Conservation (phyloP, 1,284 basidiomycete species). For the Marasmius sp. region DNA sequence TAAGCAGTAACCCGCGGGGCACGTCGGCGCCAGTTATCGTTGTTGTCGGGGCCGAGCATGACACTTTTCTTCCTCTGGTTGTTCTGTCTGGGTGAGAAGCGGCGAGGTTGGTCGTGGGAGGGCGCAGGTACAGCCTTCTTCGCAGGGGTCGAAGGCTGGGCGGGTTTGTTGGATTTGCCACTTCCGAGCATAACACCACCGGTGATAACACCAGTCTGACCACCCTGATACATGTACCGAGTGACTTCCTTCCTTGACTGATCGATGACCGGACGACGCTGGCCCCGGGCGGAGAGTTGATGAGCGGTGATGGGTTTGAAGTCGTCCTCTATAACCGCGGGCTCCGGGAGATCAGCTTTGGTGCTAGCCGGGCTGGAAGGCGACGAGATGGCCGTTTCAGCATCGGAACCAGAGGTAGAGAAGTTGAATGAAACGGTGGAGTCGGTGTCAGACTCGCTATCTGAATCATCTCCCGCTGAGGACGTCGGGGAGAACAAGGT, state of each 20-base stretch:
- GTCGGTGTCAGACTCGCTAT: not conserved
- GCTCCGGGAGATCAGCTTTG: not conserved
- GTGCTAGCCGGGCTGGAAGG: not conserved
- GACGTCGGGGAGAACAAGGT: not conserved
- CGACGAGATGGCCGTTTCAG: not conserved
- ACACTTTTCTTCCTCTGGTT: not conserved
- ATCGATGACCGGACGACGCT: not conserved
- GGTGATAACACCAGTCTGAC: not conserved
- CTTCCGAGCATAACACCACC: conserved; percentile 1
- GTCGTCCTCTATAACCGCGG: not conserved
- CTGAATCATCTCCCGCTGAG: not conserved
- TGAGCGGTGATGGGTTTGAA: not conserved
- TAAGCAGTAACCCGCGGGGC: not conserved
- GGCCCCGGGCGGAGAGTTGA: not conserved
- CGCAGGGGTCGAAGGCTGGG: not conserved
- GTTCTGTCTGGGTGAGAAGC: not conserved
- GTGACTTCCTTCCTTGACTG: not conserved
- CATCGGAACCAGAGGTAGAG: not conserved
- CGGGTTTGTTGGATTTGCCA: not conserved
- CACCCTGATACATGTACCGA: conserved; percentile 3
- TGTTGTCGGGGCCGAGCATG: not conserved
- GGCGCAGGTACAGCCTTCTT: not conserved
- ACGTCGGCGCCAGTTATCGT: not conserved
- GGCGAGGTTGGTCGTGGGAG: not conserved
- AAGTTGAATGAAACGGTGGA: not conserved